Evolutionary conservation across 2,329 filamentous ascomycete species (phyloP).

Genomic region (Lachnellula hyalina): DNA sequence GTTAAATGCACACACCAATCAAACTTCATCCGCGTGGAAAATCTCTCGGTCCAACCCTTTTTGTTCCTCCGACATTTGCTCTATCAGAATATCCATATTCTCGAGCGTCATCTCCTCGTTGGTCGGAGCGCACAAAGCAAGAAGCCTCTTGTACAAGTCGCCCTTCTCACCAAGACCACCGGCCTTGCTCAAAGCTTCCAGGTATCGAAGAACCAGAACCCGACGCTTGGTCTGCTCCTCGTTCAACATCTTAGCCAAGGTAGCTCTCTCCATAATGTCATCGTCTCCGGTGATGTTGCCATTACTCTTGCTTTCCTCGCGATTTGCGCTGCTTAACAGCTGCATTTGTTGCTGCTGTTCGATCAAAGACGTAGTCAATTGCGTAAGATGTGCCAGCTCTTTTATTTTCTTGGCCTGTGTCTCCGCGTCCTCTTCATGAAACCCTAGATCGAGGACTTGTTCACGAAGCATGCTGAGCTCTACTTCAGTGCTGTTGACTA

Average conservation of each 20-base stretch:
- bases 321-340: slow-evolving; percentile 34
- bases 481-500: slow-evolving; percentile 60
- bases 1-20: not conserved
- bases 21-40: not conserved
- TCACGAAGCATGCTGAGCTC: slow-evolving; percentile 59
- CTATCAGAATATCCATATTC: not conserved
- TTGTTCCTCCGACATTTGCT: not conserved
- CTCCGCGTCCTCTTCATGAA: slow-evolving; percentile 18
- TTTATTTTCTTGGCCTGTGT: slow-evolving; percentile 15
- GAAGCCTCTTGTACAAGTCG: slow-evolving; percentile 51
- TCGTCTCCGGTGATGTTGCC: slow-evolving; percentile 44
- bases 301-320: slow-evolving; percentile 44
- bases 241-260: slow-evolving; percentile 52
- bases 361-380: slow-evolving; percentile 25
- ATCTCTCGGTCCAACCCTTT: not conserved
- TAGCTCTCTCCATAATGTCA: slow-evolving; percentile 48
- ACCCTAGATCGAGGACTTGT: slow-evolving; percentile 50
- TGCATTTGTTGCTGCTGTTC: slow-evolving; percentile 44
- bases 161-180: slow-evolving; percentile 65
- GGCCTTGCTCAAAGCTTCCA: slow-evolving; percentile 61
- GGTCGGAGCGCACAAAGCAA: not conserved
- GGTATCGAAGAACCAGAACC: slow-evolving; percentile 60
- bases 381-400: slow-evolving; percentile 20
- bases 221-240: slow-evolving; percentile 47
- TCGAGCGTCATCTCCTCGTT: not conserved